Conservation (phyloP, 139 green algal genomes). For the Tetradesmus obliquus region DNA sequence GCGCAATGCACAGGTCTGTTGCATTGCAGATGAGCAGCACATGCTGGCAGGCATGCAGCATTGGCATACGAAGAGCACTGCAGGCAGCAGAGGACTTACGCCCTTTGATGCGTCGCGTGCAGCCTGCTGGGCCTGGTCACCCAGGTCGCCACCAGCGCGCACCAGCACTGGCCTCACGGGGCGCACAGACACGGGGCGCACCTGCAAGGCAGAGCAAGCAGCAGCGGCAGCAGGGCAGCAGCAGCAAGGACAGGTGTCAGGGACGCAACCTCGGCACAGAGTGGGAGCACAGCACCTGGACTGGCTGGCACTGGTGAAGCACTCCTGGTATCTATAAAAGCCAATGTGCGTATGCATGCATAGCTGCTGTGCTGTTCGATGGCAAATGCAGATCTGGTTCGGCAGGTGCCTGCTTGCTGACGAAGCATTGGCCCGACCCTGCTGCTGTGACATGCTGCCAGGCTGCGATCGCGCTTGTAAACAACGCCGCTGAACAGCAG, state of each 20-base stretch:
- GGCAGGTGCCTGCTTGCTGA: not conserved
- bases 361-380: not conserved
- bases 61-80: not conserved
- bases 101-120: conserved; percentile 13
- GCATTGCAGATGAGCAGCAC: not conserved
- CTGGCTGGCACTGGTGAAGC: no score
- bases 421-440: not conserved
- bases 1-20: not conserved
- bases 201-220: not conserved
- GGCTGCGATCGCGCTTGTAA: not conserved
- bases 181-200: not conserved
- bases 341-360: not conserved
- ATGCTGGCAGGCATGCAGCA: not conserved
- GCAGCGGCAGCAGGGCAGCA: not conserved
- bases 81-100: conserved; percentile 5
- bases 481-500: not conserved
- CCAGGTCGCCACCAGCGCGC: not conserved
- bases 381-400: not conserved
- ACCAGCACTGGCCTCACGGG: not conserved
- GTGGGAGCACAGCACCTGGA: not conserved
- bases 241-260: not conserved
- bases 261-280: not conserved
- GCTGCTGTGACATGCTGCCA: not conserved
- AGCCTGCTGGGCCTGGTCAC: conserved; percentile 12
- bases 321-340: not conserved